Evolutionary conservation across 2,329 filamentous ascomycete genomes (phyloP), one percentile per base, ranked within the genome.

Genomic region (Colletotrichum sp.): DNA sequence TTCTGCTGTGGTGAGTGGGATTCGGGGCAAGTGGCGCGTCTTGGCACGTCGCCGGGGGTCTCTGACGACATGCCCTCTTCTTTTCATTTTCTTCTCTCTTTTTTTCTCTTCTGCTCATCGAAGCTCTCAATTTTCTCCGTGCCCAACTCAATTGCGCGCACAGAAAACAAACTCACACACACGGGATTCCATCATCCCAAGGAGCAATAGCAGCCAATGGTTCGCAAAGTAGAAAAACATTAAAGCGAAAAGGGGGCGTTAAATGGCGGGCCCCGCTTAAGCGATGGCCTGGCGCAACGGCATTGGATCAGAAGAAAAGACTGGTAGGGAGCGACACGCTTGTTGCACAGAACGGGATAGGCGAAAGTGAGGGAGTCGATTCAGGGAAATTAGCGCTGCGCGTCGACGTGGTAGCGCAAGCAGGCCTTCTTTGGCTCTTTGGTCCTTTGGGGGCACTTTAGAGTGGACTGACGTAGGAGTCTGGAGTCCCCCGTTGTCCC

Each of bases 11-110:
- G 9, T 34, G 49, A 30, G 68, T 55, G 24, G 62, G 55, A 67
- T 68, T 57, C 30, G 24, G 24, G 62, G 49, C 16, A 15, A 28
- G 69, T 73, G 73, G 73, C 70, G 69, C 70, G 57, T 57, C 73
- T 73, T 73, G 73, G 73, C 73, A 76, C 70, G 73, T 76, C 73
- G 68, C 55, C 55, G 21, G 72, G 69, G 32, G 34, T 39, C 72
- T 76, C 72, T 76, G 70, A 73, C 73, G 73, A 73, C 70, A 69
- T 64, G 16, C 12, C 15, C 18, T 49, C 5, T 39, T 16, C n/a
- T 9, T 2, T 10, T 21, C 13, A 15, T 15, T 16, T 34, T 39
- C 4, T 44, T 12, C 10, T 49, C 1, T 49, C 26, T 7, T 18
- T 55, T n/a, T 30, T 3, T 24, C 6, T 8, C 6, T 4, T 49